Base-by-base conservation (phyloP, 331 rosid genomes). In the Arachis monticola region DNA sequence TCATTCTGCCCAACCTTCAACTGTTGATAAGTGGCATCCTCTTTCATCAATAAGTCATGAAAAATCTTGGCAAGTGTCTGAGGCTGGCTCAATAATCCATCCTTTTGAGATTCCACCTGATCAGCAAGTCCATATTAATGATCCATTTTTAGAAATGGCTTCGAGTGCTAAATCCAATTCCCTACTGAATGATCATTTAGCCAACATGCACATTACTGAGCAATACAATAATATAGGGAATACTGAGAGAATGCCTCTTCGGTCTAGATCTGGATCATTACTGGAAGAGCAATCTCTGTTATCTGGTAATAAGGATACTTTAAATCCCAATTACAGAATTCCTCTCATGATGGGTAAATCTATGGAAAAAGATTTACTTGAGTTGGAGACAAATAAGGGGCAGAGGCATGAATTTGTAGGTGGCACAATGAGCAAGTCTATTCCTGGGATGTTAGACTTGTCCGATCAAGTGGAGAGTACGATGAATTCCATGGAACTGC, bases 71-170 rank as follows among this genome's bases (percentile, higher is more conserved):
- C 85, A 68, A 66, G 75, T 42, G 47, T 80, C 88, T 4, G 91
- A 80, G 35, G 77, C 85, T 70, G 74, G 80, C 47, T 79, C 87
- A 47, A 56, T 63, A 60, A 75, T 79, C 69, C 84, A 76, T 82
- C 88, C 85, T 41, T 87, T 81, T 75, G 88, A 81, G 80, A 80
- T 69, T 69, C 85, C 76, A 5, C 82, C 67, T 13, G 94, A 87
- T 72, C 88, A 85, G 73, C 84, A 79, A 46, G 69, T 81, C 56
- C 84, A 63, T 79, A 40, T 72, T 73, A 85, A 70, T 27, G 85
- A 86, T 71, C 69, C 82, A 9, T 82, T 79, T 69, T 61, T 59
- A 6, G 88, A 86, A 38, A 84, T 82, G 70, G 57, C 79, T 60
- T 84, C 60, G 40, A 79, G 68, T 67, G 80, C 83, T 55, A 83